phyloP scores from a whole-genome alignment of 2,329 filamentous ascomycete species.

The Trichophaea hybrida region DNA sequence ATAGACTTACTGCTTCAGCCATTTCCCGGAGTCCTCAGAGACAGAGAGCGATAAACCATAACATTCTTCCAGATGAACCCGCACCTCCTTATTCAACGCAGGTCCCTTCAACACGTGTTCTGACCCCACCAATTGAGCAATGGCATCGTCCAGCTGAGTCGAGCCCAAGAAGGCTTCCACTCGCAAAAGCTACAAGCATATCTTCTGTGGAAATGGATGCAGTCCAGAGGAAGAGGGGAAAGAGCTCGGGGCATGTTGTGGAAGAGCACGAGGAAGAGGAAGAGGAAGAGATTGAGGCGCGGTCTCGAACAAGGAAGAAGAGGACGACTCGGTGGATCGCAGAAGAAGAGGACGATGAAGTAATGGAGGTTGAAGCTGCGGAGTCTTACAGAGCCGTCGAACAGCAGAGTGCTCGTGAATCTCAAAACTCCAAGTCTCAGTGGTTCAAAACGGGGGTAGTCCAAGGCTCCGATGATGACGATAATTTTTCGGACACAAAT shows the following conservation, averaged over 20 bases:
- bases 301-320: background rate
- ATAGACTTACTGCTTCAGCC: background rate
- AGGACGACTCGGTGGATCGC: background rate
- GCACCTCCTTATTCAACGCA: background rate
- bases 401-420: background rate
- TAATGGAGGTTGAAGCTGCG: background rate
- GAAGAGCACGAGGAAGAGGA: background rate
- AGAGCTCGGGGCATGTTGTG: background rate
- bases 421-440: background rate
- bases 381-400: background rate
- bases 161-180: background rate
- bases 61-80: background rate
- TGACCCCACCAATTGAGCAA: background rate
- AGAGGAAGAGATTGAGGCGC: background rate
- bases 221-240: background rate
- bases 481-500: conserved; percentile 8
- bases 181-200: background rate
- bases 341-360: background rate
- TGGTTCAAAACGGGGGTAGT: background rate
- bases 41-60: background rate
- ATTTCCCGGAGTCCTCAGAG: background rate
- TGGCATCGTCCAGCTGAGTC: background rate
- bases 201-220: background rate
- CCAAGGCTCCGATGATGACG: background rate
- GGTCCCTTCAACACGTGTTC: background rate